Base-by-base conservation (phyloP, 1,284 basidiomycete species). In the Trametes sp. region DNA sequence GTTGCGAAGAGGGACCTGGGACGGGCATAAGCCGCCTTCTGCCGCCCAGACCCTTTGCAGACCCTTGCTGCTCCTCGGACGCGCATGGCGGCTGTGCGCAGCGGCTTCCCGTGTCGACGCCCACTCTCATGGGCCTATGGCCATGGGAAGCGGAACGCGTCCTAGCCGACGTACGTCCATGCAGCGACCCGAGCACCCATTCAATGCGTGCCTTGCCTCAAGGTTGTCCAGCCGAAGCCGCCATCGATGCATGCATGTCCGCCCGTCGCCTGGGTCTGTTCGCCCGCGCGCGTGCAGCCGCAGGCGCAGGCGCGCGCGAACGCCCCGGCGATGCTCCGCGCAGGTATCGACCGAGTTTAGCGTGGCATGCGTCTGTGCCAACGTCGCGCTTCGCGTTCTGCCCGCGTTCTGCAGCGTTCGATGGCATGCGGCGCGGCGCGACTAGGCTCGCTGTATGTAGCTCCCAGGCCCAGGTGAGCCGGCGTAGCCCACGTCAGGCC, bases 11-110 rank as follows among this genome's bases (percentile, higher is more conserved):
- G 16, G 54, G 42, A 31, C 52, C 36, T 54, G 59, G 59, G 46
- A 50, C 52, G 59, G 59, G 45, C 45, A 35, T 50, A 50, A 4
- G 52, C 48, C 35, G 35, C 46, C 59, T 60, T 60, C 59, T 60
- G 42, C 42, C 57, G 57, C 51, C 42, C n/a, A n/a, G n/a, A 36
- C 31, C 16, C 41, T n/a, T 21, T n/a, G 19, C 19, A 28, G 45
- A 24, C 16, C 44, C 42, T 54, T 29, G n/a, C n/a, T 24, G 29
- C 33, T 52, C 52, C 53, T 44, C 38, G 51, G 46, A 41, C 45
- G 44, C 52, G 2, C 36, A 42, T 53, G 36, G 58, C 52, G 52
- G 52, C 59, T 54, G 52, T 60, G 52, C 53, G 59, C 45, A 50
- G 45, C 52, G 53, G 36, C 5, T 26, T 35, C 50, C 46, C 42